phyloP scores from a whole-genome alignment of 768 basidiomycete genomes.

The Boletus reticuloceps region DNA sequence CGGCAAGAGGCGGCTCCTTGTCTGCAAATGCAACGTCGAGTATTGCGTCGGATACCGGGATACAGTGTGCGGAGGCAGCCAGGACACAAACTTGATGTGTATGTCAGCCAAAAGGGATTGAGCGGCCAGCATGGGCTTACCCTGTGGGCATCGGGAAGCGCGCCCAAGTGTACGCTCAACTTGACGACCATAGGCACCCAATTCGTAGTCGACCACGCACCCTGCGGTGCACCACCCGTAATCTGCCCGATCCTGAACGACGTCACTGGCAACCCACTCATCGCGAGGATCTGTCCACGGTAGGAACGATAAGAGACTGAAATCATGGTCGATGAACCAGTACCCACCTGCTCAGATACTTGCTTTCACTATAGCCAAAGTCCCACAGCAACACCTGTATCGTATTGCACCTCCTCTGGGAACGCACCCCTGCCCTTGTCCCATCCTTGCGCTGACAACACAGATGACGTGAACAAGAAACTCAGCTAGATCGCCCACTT shows the following conservation, averaged over 20 bases:
- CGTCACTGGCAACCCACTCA: conserved; percentile 31
- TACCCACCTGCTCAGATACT: conserved; percentile 24
- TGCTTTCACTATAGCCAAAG: conserved; percentile 37
- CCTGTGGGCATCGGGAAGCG: conserved; percentile 28
- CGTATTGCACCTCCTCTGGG: too few relatives aligned
- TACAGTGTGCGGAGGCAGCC: conserved; percentile 28
- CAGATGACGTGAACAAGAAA: too few relatives aligned
- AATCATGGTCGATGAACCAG: background rate
- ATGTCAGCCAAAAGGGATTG: too few relatives aligned
- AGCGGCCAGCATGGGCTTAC: conserved; percentile 13
- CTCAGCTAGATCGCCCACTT: too few relatives aligned
- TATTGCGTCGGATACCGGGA: conserved; percentile 22
- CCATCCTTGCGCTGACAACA: too few relatives aligned
- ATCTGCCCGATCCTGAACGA: conserved; percentile 39
- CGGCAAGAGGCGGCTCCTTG: conserved; percentile 12
- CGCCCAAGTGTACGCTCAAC: conserved; percentile 31
- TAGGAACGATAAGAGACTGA: background rate
- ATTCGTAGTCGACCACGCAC: conserved; percentile 36
- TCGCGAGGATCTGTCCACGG: conserved; percentile 26
- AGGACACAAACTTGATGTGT: conserved; percentile 21
- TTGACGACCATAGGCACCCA: conserved; percentile 37
- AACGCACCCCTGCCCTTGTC: too few relatives aligned
- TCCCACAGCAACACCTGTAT: too few relatives aligned
- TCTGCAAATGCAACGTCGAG: conserved; percentile 28
- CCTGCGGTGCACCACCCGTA: conserved; percentile 29